Percentiles rank a stretch among this genome's conserved stretches.
Conservation (phyloP, 2,329 filamentous ascomycete species). For the Microdochium trichocladiopsis region DNA sequence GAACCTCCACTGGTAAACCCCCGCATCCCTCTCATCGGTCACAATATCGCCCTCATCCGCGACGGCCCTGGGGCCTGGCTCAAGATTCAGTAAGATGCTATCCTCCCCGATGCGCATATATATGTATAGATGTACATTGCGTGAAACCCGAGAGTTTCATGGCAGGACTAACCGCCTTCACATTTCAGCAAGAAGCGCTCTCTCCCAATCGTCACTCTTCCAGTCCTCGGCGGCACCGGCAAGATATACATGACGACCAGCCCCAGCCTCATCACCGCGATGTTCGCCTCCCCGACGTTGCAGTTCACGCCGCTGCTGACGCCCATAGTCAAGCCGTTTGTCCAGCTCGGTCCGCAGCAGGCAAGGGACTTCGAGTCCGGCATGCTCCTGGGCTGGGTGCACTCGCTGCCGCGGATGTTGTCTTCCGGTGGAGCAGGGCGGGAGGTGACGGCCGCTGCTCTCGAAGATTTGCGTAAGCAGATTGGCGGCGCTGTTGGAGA, state of each 20-base stretch:
- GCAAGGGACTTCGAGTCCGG: neutral
- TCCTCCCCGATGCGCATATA: too few relatives aligned
- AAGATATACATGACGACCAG: neutral
- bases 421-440: neutral
- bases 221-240: neutral
- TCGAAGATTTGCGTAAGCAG: neutral
- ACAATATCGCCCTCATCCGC: neutral
- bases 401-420: neutral
- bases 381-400: neutral
- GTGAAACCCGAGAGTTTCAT: neutral
- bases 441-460: neutral
- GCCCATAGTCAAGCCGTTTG: neutral
- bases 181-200: neutral
- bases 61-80: neutral
- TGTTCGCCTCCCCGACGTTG: neutral
- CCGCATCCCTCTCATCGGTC: neutral
- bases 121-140: too few relatives aligned
- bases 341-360: neutral
- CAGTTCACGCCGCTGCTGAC: neutral
- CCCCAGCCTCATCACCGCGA: neutral
- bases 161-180: neutral
- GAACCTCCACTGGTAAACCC: neutral
- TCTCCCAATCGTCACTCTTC: neutral
- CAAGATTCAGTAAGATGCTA: neutral
- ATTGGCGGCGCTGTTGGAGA: too few relatives aligned